Conservation (phyloP, 2,329 filamentous ascomycete genomes). For the Pseudogymnoascus sp. region DNA sequence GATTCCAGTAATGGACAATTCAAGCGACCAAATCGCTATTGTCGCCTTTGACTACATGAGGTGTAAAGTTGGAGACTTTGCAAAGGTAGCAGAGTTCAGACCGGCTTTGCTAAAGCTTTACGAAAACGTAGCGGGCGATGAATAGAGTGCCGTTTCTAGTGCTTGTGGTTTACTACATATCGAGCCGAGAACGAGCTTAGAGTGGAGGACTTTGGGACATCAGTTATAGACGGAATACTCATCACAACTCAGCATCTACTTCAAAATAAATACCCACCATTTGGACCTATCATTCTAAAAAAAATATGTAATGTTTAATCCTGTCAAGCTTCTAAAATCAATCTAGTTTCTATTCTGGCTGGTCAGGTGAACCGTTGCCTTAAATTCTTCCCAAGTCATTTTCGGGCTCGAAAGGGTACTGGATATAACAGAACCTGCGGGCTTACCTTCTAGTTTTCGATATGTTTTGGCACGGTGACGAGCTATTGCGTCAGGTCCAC, state of each 20-base stretch:
- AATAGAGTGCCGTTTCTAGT: neutral
- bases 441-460: neutral
- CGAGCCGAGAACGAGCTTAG: neutral
- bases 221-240: neutral
- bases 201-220: neutral
- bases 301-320: neutral
- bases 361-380: neutral
- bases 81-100: constrained; percentile 54
- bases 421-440: neutral
- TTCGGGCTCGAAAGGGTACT: neutral
- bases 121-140: constrained; percentile 29
- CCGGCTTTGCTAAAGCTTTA: constrained; percentile 52
- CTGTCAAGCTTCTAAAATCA: neutral
- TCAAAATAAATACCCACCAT: neutral
- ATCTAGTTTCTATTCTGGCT: neutral
- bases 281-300: neutral
- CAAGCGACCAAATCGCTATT: constrained; percentile 53
- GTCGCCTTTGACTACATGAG: constrained; percentile 76
- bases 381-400: neutral
- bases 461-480: neutral
- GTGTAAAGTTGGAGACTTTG: constrained; percentile 62
- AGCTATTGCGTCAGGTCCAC: neutral
- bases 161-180: neutral
- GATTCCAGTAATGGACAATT: constrained; percentile 32
- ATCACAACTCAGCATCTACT: neutral